Evolutionary conservation across 148 eudicot genomes (phyloP).

Genomic region (Spergularia bocconei): DNA sequence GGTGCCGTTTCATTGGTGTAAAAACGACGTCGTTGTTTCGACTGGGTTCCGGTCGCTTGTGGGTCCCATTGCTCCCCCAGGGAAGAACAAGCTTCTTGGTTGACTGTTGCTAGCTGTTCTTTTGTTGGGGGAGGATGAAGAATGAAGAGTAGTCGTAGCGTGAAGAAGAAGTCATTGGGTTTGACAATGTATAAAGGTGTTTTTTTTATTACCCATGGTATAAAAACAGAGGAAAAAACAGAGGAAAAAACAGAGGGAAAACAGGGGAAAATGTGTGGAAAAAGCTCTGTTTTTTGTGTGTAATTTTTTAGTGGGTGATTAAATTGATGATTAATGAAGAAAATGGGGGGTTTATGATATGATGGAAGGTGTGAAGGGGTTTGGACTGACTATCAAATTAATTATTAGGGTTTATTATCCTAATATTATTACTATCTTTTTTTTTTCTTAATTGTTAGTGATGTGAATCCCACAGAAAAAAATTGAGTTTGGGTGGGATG

Average conservation of each 20-base stretch:
- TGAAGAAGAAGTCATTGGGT: neutral
- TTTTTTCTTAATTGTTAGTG: neutral
- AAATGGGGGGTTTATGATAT: too few relatives aligned
- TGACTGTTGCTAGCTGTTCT: neutral
- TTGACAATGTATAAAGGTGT: neutral
- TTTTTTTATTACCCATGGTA: neutral
- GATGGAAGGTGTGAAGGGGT: too few relatives aligned
- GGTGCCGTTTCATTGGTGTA: constrained; percentile 52
- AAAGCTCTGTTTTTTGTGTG: neutral
- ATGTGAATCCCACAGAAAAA: constrained; percentile 2
- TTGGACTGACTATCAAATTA: too few relatives aligned
- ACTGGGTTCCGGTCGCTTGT: constrained; percentile 34
- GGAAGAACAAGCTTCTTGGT: constrained; percentile 10
- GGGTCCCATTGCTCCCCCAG: constrained; percentile 52
- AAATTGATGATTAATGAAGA: neutral
- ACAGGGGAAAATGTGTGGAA: neutral
- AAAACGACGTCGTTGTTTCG: constrained; percentile 37
- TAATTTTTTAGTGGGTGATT: neutral
- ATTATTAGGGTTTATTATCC: neutral
- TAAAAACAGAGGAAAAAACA: neutral
- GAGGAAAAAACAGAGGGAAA: neutral
- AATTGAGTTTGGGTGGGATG: neutral
- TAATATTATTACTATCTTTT: neutral
- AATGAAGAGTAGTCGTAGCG: neutral
- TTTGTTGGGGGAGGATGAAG: too few relatives aligned